A percentile compares a stretch with the other conserved stretches of the same genome.
phyloP scores from a whole-genome alignment of 202 grass and related monocot genomes.

The Elaeis oleifera region DNA sequence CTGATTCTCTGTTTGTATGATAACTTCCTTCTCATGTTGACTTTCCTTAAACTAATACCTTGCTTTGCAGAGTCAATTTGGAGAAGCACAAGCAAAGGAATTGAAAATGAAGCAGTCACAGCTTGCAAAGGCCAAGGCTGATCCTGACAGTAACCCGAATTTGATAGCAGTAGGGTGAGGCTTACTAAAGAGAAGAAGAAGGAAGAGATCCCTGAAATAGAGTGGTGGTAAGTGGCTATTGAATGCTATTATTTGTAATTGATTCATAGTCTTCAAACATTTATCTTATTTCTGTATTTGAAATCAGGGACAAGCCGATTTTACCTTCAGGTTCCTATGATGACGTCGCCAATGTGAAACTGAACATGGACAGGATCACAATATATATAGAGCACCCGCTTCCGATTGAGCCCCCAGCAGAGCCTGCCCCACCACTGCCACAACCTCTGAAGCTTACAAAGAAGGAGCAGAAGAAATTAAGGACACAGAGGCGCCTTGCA shows the following conservation, averaged over 20 bases:
- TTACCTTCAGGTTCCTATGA: conserved; percentile 43
- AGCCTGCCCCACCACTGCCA: conserved; percentile 68
- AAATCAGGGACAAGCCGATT: conserved; percentile 68
- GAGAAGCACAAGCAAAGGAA: conserved; percentile 91
- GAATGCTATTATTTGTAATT: neutral
- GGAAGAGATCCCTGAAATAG: conserved; percentile 83
- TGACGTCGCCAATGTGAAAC: conserved; percentile 40
- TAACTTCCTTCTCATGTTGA: conserved; percentile 14
- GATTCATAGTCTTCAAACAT: no score
- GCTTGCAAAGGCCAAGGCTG: conserved; percentile 82
- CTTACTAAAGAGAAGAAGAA: conserved; percentile 69
- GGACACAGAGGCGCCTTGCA: conserved; percentile 87
- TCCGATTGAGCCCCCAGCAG: conserved; percentile 80
- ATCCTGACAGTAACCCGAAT: conserved; percentile 85
- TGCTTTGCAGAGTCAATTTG: conserved; percentile 81
- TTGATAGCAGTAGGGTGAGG: conserved; percentile 71
- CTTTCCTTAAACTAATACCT: conserved; percentile 14
- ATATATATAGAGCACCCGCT: conserved; percentile 86
- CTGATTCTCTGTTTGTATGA: neutral
- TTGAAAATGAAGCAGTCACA: conserved; percentile 82
- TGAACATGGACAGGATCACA: conserved; percentile 84
- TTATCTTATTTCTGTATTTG: conserved; percentile 9
- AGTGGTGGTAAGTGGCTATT: conserved; percentile 63
- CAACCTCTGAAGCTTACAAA: conserved; percentile 90
- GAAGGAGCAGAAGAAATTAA: conserved; percentile 96